Base-by-base conservation (phyloP, 228 moss, liverwort and hornwort genomes). In the Sphagnum magellanicum region DNA sequence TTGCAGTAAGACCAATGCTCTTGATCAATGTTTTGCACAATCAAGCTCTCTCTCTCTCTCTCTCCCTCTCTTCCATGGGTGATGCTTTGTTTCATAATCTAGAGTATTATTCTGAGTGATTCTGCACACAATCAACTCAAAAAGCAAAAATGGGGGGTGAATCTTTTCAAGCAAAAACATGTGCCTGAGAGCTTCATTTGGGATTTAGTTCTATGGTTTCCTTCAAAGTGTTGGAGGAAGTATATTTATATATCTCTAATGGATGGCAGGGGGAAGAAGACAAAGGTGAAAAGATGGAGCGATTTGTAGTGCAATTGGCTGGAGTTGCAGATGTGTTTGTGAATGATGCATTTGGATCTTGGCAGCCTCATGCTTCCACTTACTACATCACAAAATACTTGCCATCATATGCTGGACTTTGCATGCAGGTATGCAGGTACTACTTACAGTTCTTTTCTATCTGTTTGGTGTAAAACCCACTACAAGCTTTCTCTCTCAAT, bases 341-440 rank as follows among this genome's bases (percentile, higher is more conserved):
- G 64, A 90, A 94, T 76, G 94, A 94, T 69, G 91, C 94, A 70
- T 94, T 94, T 59, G 94, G 94, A 55, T 94, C 94, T 47, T 94
- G 91, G 94, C 90, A 94, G 71, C 81, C 91, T 13, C 94, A 94
- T 66, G 77, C 79, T 61, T 91, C 91, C 60, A 94, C 94, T 5
- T 91, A 87, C 61, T 71, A 94, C 52, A 90, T 94, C 73, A 90
- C 90, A 57, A 94, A 80, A 66, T 91, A 88, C 70, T 72, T 94
- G 78, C 94, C 94, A 62, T 91, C 91, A 8, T 94, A 94, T 70
- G 83, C 89, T 71, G 91, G 94, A 58, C 82, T 94, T 58, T 90
- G 90, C 70, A 90, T 94, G 90, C 94, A 94, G 88, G 91, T 94
- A 11, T 52, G 13, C 68, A 4, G 11, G 16, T 11, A 12, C 7